phyloP scores from a whole-genome alignment of 441 rosid genomes.

The Manihot esculenta region DNA sequence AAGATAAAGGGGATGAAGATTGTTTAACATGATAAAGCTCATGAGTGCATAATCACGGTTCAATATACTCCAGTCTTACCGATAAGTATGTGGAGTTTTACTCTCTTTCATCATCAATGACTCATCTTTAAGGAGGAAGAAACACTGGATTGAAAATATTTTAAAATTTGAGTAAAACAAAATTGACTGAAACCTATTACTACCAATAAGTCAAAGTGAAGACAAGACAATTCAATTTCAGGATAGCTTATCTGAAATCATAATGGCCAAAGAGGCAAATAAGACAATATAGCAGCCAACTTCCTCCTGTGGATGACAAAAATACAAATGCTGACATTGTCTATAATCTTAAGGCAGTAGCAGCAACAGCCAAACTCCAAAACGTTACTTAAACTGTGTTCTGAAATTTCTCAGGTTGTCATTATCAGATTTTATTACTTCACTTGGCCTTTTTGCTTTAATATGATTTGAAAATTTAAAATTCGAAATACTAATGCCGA shows the following conservation, averaged over 20 bases:
- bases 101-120: too few relatives aligned
- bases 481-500: conserved; percentile 8
- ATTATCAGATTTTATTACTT: conserved; percentile 3
- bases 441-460: not conserved
- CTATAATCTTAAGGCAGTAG: not conserved
- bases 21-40: too few relatives aligned
- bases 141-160: too few relatives aligned
- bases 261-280: not conserved
- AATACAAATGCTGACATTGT: not conserved
- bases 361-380: not conserved
- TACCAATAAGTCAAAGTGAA: conserved; percentile 4
- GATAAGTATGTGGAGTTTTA: too few relatives aligned
- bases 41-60: too few relatives aligned
- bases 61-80: too few relatives aligned
- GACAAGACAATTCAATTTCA: conserved; percentile 14
- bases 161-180: not conserved
- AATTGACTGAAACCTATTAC: not conserved
- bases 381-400: conserved; percentile 3
- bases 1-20: too few relatives aligned
- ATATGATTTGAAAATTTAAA: conserved; percentile 14
- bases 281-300: conserved; percentile 2
- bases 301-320: not conserved
- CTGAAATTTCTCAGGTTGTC: conserved; percentile 14
- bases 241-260: not conserved
- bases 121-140: too few relatives aligned